Percentiles rank a stretch among this genome's conserved stretches.
These are phyloP conservation scores for Hortiboletus flavorubellus DNA, from an alignment of 768 basidiomycete species.

Conservation along the genomic window DNA sequence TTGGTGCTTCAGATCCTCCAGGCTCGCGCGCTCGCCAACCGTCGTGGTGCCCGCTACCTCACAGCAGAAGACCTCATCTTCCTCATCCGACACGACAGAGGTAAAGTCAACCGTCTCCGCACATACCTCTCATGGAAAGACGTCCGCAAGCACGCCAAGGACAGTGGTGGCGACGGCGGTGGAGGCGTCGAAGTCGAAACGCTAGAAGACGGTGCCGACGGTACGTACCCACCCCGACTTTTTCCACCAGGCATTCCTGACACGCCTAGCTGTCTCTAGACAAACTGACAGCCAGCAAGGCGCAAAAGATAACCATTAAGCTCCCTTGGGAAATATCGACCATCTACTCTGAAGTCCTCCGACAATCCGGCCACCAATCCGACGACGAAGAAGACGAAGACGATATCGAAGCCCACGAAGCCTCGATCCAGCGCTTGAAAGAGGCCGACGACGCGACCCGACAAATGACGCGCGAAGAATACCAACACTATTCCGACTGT, in stretches of 20 bases:
- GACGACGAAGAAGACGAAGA: constrained; percentile 97
- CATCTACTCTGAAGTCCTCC: constrained; percentile 84
- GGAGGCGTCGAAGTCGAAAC: constrained; percentile 80
- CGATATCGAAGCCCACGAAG: constrained; percentile 93
- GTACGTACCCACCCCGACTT: constrained; percentile 35
- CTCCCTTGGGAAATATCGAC: constrained; percentile 95
- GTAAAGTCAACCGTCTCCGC: constrained; percentile 88
- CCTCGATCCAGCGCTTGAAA: constrained; percentile 86
- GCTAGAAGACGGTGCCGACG: constrained; percentile 80
- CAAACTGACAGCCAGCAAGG: constrained; percentile 68
- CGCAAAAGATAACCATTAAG: constrained; percentile 91
- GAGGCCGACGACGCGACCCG: constrained; percentile 95
- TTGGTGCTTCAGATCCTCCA: constrained; percentile 66
- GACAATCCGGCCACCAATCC: constrained; percentile 72
- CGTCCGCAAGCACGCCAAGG: constrained; percentile 92
- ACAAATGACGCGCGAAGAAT: constrained; percentile 95
- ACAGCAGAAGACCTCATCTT: constrained; percentile 96
- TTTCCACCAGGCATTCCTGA: background rate
- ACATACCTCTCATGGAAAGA: constrained; percentile 98
- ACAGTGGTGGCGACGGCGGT: constrained; percentile 78
- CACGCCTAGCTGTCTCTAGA: constrained; percentile 39
- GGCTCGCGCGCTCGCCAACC: constrained; percentile 77
- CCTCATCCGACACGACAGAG: constrained; percentile 89
- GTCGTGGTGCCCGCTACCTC: constrained; percentile 81
- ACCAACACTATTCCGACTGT: constrained; percentile 95